phyloP scores from a whole-genome alignment of 352 stramenopile species.

The Pythium periplocum region DNA sequence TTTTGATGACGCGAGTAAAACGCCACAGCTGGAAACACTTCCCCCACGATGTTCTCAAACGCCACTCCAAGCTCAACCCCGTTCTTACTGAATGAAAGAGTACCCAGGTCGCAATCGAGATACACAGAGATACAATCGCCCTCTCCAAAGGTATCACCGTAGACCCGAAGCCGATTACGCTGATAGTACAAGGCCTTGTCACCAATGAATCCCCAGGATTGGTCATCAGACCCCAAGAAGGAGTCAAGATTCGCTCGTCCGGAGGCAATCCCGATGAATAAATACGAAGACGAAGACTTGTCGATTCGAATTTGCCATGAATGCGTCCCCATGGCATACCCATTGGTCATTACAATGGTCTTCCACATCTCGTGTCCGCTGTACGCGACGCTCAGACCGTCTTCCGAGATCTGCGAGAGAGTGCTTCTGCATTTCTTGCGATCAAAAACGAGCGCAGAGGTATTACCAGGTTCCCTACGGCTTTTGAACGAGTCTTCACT shows the following conservation, averaged over 20 bases:
- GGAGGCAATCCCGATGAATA: constrained; percentile 97
- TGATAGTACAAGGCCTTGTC: constrained; percentile 99
- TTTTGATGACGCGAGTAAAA: constrained; percentile 91
- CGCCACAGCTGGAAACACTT: constrained; percentile 88
- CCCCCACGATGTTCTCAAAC: constrained; percentile 89
- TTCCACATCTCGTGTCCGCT: constrained; percentile 87
- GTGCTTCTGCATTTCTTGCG: constrained; percentile 63
- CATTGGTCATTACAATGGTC: constrained; percentile 62
- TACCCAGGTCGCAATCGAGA: constrained; percentile 82
- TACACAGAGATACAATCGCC: constrained; percentile 82
- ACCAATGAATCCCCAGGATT: constrained; percentile 98
- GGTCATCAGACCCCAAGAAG: constrained; percentile 96
- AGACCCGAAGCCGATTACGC: constrained; percentile 89
- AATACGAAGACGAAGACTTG: constrained; percentile 93
- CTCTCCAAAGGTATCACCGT: constrained; percentile 82
- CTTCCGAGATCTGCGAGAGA: constrained; percentile 56
- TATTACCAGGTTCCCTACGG: neutral
- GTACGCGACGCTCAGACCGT: constrained; percentile 60
- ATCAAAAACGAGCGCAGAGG: constrained; percentile 32
- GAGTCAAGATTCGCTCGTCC: constrained; percentile 89
- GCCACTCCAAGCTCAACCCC: constrained; percentile 77
- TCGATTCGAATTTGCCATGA: constrained; percentile 90
- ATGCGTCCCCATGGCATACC: constrained; percentile 74
- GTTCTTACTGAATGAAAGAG: constrained; percentile 88
- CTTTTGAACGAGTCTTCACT: neutral